phyloP scores from a whole-genome alignment of 2,329 filamentous ascomycete species.

The Aquanectria penicillioides region DNA sequence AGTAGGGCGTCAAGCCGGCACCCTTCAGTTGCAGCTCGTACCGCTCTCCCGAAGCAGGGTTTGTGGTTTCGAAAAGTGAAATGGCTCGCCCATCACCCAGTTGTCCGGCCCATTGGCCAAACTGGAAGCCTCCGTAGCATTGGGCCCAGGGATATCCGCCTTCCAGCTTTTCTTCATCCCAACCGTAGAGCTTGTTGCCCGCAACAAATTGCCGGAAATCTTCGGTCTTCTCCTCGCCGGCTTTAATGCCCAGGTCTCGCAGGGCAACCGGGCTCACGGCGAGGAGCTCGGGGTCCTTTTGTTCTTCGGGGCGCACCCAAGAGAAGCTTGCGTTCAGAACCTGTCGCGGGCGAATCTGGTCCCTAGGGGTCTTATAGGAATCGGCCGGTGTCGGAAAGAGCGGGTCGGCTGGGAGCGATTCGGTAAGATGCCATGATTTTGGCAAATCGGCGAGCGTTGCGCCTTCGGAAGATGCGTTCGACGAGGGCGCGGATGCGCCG shows the following conservation, averaged over 20 bases:
- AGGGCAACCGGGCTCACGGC: constrained; percentile 83
- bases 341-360: constrained; percentile 79
- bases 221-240: constrained; percentile 73
- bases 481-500: constrained; percentile 30
- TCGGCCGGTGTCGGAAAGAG: constrained; percentile 81
- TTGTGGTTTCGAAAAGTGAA: constrained; percentile 89
- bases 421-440: constrained; percentile 73
- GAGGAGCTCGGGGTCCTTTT: constrained; percentile 80
- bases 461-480: constrained; percentile 34
- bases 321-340: constrained; percentile 90
- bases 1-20: constrained; percentile 92
- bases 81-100: constrained; percentile 95
- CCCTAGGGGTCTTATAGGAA: constrained; percentile 84
- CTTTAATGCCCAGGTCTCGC: constrained; percentile 79
- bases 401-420: constrained; percentile 78
- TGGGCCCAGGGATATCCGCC: constrained; percentile 97
- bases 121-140: constrained; percentile 88
- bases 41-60: constrained; percentile 73
- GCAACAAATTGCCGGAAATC: constrained; percentile 82
- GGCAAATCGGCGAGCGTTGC: constrained; percentile 64
- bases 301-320: constrained; percentile 84
- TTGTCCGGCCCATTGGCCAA: constrained; percentile 94
- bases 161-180: constrained; percentile 71
- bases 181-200: constrained; percentile 85
- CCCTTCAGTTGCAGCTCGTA: constrained; percentile 97